Evolutionary conservation across 148 eudicot species (phyloP).

Genomic region (Rhododendron kiyosumense): DNA sequence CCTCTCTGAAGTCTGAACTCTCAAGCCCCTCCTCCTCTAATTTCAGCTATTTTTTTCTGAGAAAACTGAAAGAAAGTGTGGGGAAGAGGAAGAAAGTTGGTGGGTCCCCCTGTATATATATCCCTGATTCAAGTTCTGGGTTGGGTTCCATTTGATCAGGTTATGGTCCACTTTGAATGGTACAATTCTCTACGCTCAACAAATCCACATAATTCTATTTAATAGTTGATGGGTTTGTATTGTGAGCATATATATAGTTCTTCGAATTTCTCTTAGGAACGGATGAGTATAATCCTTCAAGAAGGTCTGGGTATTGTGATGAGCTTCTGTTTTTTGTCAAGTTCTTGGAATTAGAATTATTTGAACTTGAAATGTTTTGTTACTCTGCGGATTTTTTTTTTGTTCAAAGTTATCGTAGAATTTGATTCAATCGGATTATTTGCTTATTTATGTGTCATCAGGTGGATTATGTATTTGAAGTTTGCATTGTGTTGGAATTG

Average conservation of each 20-base stretch:
- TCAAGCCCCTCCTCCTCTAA: constrained; percentile 5
- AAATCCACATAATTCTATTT: not conserved
- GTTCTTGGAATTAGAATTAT: not conserved
- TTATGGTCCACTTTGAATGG: constrained; percentile 6
- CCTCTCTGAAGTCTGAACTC: constrained; percentile 58
- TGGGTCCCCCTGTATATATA: not conserved
- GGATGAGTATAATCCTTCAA: not conserved
- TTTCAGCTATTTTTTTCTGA: not conserved
- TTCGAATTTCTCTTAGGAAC: not conserved
- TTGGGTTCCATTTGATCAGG: constrained; percentile 12
- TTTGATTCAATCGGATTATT: not conserved
- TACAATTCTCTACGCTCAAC: constrained; percentile 1
- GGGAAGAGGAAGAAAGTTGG: constrained; percentile 13
- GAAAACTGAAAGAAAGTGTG: constrained; percentile 6
- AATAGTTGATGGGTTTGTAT: not conserved
- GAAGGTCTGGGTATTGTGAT: not conserved
- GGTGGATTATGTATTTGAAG: not conserved
- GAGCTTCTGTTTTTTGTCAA: not conserved
- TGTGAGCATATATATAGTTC: not conserved
- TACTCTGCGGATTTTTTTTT: not conserved
- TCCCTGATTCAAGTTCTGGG: constrained; percentile 17
- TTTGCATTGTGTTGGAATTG: not conserved
- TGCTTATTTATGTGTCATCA: not conserved
- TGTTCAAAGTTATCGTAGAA: not conserved
- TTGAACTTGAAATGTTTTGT: not conserved